Percentiles rank a stretch among this genome's conserved stretches.
Conservation (phyloP, 139 green algal species). For the Asterochloris sp. region DNA sequence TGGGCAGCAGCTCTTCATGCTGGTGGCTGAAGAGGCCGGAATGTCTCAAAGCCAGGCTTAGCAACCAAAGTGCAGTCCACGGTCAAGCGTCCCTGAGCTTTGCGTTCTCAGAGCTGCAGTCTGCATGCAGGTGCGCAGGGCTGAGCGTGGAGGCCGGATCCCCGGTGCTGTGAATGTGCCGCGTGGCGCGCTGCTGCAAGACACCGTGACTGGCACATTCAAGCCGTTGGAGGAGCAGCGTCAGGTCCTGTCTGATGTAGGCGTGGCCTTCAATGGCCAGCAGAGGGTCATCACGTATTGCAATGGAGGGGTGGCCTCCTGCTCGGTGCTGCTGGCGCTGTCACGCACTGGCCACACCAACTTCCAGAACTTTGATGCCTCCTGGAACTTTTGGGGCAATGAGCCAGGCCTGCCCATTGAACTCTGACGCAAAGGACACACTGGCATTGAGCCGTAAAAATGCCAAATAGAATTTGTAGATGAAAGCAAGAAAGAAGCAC, state of each 20-base stretch:
- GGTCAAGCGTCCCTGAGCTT: not conserved
- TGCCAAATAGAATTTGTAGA: no score
- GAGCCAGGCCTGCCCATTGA: not conserved
- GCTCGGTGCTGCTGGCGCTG: not conserved
- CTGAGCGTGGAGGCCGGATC: slow-evolving; percentile 7
- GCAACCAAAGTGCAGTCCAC: not conserved
- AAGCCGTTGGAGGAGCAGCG: slow-evolving; percentile 3
- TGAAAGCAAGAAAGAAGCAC: no score
- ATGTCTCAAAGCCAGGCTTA: not conserved
- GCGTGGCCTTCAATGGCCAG: not conserved
- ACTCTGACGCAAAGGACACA: no score
- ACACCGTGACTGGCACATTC: not conserved
- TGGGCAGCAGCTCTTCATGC: no score
- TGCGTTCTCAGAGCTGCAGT: not conserved
- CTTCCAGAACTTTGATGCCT: slow-evolving; percentile 7
- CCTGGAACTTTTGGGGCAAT: slow-evolving; percentile 15
- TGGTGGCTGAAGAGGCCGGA: not conserved
- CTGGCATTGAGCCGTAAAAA: no score
- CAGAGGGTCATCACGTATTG: slow-evolving; percentile 9
- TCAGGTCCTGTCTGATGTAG: slow-evolving; percentile 5
- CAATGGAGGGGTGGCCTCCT: slow-evolving; percentile 16
- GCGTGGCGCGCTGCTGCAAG: not conserved
- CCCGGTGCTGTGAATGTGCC: slow-evolving; percentile 7
- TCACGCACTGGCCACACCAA: not conserved
- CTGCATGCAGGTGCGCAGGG: not conserved